A percentile compares a stretch with the other conserved stretches of the same genome.
Evolutionary conservation across 306 rosid species (phyloP).

Genomic region (Trichosanthes truncata): DNA sequence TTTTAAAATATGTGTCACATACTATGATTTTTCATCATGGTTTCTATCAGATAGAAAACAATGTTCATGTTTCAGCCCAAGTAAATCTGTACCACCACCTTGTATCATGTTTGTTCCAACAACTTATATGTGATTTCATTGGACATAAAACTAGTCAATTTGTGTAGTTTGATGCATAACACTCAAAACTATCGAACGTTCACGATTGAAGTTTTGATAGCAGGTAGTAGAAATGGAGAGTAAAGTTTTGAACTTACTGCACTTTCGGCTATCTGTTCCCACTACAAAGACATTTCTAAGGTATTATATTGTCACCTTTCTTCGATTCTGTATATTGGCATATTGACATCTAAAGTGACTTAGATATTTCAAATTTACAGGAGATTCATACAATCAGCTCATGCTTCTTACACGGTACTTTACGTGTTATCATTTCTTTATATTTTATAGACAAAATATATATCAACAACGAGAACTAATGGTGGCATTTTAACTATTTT

Average conservation of each 20-base stretch:
- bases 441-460: neutral
- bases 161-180: neutral
- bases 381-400: slow-evolving; percentile 84
- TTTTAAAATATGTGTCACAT: neutral
- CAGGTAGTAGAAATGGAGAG: slow-evolving; percentile 78
- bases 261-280: slow-evolving; percentile 72
- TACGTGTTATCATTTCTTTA: neutral
- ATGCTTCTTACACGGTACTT: slow-evolving; percentile 60
- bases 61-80: neutral
- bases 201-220: neutral
- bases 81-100: neutral
- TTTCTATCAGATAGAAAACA: neutral
- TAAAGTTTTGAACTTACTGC: slow-evolving; percentile 49
- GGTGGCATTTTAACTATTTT: neutral
- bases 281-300: slow-evolving; percentile 83
- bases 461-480: neutral
- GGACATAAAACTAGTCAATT: neutral
- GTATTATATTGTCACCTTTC: slow-evolving; percentile 24
- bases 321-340: neutral
- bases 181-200: neutral
- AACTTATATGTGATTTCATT: neutral
- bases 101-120: neutral
- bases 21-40: neutral
- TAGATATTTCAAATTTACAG: slow-evolving; percentile 36
- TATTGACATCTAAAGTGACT: neutral